Base-by-base conservation (phyloP, 2,329 filamentous ascomycete species). In the Didymella glomerata region DNA sequence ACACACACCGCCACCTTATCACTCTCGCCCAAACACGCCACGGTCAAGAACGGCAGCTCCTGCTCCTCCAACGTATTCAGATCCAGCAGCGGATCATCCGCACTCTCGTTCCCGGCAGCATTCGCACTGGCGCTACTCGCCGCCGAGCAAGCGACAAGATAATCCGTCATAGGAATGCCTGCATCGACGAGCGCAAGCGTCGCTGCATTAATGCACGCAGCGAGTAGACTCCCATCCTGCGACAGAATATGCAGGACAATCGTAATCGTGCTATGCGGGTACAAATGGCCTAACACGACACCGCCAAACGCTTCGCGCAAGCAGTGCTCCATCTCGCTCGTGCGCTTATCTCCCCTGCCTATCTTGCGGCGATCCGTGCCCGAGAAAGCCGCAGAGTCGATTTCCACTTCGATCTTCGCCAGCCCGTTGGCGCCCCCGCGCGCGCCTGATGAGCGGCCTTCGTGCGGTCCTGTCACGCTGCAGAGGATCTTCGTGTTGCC, bases 401-500 rank as follows among this genome's bases (percentile, higher is more conserved):
- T 90, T 71, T 91, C 91, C 22, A 97, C 93, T 24, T 87, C 85
- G 13, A 98, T 86, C 50, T 88, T 86, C 4, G 90, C 90, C 22
- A 84, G 85, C 22, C 75, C 78, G 48, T 78, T 80, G 53, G 77
- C 80, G 2, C 80, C 81, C 0, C 76, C 76, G 14, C 82, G 78
- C 10, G 81, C 79, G 57, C 84, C 78, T 28, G 79, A 74, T 59
- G 81, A 77, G 67, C 84, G 79, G 48, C 85, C 84, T 78, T 99
- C 95, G 36, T 86, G 87, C 0, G 95, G 95, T 0, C 95, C 95
- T 1, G 89, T 88, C 47, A 99, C 89, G 24, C 93, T 92, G 79
- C 94, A 97, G 79, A 98, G 91, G 68, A 99, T 90, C 76, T 97
- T 95, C 22, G 95, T 99, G 80, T 98, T 96, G 70, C 95, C 95